A percentile compares a stretch with the other conserved stretches of the same genome.
Conservation (phyloP, 345 rosid genomes). For the Populus euphratica region DNA sequence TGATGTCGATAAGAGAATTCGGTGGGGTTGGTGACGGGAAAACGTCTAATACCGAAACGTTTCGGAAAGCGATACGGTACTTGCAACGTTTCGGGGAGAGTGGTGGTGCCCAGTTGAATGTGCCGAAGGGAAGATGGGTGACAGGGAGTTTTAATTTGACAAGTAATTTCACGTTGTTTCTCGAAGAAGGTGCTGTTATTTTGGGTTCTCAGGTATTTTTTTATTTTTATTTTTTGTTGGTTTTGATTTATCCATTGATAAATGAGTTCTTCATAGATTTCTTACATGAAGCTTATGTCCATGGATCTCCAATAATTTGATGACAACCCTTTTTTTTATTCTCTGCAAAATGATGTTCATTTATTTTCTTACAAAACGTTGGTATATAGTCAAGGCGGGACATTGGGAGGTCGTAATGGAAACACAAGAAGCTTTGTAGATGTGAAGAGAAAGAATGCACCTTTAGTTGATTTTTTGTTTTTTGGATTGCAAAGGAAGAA, state of each 20-base stretch:
- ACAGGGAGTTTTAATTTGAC: slow-evolving; percentile 95
- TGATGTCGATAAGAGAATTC: slow-evolving; percentile 71
- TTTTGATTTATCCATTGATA: neutral
- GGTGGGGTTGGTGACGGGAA: slow-evolving; percentile 90
- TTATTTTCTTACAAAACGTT: too few species aligned
- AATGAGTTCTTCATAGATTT: neutral
- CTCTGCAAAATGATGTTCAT: too few species aligned
- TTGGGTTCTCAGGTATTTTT: slow-evolving; percentile 76
- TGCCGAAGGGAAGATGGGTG: slow-evolving; percentile 77
- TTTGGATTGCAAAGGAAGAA: neutral
- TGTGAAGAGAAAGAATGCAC: neutral
- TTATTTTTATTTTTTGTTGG: neutral
- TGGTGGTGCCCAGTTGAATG: slow-evolving; percentile 77
- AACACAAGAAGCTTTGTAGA: neutral
- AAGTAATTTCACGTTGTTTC: slow-evolving; percentile 85
- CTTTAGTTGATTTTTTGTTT: neutral
- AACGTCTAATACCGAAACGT: slow-evolving; percentile 72
- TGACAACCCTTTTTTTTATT: neutral
- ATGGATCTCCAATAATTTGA: neutral
- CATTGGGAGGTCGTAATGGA: neutral
- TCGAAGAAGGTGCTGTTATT: slow-evolving; percentile 70
- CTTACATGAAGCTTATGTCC: neutral
- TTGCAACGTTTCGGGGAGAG: slow-evolving; percentile 38
- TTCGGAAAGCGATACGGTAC: slow-evolving; percentile 57
- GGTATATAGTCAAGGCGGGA: neutral